phyloP scores from a whole-genome alignment of 2,329 filamentous ascomycete genomes.

The Chalaropsis thielavioides region DNA sequence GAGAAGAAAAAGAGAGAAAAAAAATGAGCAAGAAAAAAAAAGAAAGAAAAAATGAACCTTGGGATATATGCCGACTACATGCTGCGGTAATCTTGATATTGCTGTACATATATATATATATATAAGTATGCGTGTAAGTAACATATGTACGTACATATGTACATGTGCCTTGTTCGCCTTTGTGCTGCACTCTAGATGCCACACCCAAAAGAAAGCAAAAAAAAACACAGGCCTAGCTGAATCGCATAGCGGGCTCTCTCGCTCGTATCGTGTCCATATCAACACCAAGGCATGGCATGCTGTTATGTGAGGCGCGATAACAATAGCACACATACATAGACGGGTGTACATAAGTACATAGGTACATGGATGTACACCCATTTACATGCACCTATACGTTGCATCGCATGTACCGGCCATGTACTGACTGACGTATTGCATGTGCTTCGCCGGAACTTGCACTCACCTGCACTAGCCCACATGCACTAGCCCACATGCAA shows the following conservation, averaged over 20 bases:
- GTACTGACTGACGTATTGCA: background rate
- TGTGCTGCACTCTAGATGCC: background rate
- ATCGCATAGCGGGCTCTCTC: background rate
- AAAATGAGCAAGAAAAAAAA: background rate
- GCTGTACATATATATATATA: background rate
- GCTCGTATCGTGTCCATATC: background rate
- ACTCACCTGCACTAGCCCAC: background rate
- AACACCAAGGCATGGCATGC: background rate
- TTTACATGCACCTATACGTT: background rate
- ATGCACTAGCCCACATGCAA: background rate
- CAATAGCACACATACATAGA: background rate
- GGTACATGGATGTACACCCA: background rate
- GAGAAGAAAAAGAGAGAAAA: background rate
- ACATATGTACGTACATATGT: no score
- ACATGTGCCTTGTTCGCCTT: no score
- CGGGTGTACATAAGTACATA: no score
- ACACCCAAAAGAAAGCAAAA: no score
- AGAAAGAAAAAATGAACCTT: no score
- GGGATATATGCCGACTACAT: no score
- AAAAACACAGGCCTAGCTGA: background rate
- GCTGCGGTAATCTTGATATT: background rate
- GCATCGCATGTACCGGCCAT: background rate
- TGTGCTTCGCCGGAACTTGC: background rate
- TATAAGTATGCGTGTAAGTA: no score
- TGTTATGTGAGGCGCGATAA: background rate